Conservation (phyloP, 176 grass and related monocot genomes). For the Tillandsia leiboldiana region DNA sequence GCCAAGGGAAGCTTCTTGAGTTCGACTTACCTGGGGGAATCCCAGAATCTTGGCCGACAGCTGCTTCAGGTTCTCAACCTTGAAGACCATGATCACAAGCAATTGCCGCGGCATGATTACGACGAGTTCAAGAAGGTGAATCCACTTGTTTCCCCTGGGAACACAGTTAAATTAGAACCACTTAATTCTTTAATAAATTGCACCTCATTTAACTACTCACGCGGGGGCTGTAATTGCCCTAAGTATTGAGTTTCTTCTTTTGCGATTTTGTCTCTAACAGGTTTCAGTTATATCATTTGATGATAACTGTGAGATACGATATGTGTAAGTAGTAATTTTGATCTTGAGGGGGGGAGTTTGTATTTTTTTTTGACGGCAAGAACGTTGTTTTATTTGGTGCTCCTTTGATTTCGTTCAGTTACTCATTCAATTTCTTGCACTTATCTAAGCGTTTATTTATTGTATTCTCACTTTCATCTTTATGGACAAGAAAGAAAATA, state of each 20-base stretch:
- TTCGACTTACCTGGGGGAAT: conserved; percentile 91
- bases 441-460: too few relatives aligned
- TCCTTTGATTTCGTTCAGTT: too few relatives aligned
- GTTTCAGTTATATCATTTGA: not conserved
- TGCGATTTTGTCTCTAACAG: not conserved
- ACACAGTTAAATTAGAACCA: not conserved
- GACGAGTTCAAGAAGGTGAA: not conserved
- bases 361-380: not conserved
- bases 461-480: too few relatives aligned
- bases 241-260: not conserved
- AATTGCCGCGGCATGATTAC: conserved; percentile 49
- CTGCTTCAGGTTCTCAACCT: conserved; percentile 66
- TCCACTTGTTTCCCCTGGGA: not conserved
- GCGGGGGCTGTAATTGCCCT: not conserved
- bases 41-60: conserved; percentile 85
- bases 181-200: not conserved
- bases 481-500: too few relatives aligned
- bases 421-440: too few relatives aligned
- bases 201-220: not conserved
- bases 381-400: not conserved
- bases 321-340: not conserved
- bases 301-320: not conserved
- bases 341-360: not conserved
- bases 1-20: conserved; percentile 66
- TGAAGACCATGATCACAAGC: conserved; percentile 59